Conservation (phyloP, 31 red algal species). For the Odonthalia washingtoniensis region DNA sequence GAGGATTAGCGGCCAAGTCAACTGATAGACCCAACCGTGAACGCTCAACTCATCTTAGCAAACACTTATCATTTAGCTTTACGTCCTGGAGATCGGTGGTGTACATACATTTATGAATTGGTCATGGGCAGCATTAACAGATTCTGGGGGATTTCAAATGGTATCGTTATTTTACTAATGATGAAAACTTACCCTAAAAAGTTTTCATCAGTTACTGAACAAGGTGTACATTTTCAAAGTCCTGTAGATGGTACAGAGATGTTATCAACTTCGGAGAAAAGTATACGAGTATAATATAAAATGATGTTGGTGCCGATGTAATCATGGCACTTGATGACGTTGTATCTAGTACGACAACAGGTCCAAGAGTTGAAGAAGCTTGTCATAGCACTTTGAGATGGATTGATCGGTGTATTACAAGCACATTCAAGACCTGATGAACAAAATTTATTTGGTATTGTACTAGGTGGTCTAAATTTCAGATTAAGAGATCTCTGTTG, state of each 20-base stretch:
- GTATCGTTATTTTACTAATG: conserved; percentile 84
- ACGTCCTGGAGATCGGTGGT: conserved; percentile 94
- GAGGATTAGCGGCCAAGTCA: conserved; percentile 75
- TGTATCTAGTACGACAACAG: conserved; percentile 82
- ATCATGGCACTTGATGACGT: conserved; percentile 99
- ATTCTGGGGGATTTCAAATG: conserved; percentile 99
- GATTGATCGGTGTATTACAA: conserved; percentile 91
- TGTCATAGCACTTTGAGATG: conserved; percentile 91
- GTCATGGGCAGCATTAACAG: conserved; percentile 87
- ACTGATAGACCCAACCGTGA: conserved; percentile 67
- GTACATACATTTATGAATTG: conserved; percentile 89
- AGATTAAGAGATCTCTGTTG: conserved; percentile 68
- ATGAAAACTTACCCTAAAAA: too few species aligned
- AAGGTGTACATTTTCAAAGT: conserved; percentile 96
- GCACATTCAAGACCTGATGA: conserved; percentile 70
- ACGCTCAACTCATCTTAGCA: conserved; percentile 87
- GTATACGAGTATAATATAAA: conserved; percentile 92
- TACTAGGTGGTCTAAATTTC: conserved; percentile 91
- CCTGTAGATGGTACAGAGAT: conserved; percentile 96
- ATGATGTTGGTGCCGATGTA: conserved; percentile 95
- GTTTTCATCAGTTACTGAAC: conserved; percentile 81
- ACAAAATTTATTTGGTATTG: conserved; percentile 98
- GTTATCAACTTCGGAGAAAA: conserved; percentile 92
- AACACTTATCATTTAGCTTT: conserved; percentile 97
- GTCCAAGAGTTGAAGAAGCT: conserved; percentile 89